Evolutionary conservation across 2,329 filamentous ascomycete species (phyloP), one percentile per base, ranked within the genome.

Genomic region (Ophiostoma sp.): DNA sequence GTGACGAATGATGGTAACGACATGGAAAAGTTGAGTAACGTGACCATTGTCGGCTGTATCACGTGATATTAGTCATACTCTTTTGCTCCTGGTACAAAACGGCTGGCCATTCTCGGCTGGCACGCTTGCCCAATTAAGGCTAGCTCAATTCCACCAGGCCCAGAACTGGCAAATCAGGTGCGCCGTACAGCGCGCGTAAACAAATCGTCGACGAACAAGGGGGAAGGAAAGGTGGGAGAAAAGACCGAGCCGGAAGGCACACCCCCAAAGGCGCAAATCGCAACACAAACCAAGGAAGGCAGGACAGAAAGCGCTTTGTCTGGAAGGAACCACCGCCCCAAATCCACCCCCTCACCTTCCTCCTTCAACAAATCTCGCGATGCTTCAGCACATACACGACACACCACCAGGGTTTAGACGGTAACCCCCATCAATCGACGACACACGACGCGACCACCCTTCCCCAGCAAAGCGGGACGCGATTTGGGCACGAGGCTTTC

Each of bases 111-210:
- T 59, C 33, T 59, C 52, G 15, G 28, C 52, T 36, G 3, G 0
- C 50, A 55, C 72, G 61, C 63, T 31, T 75, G 69, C 76, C 76
- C 0, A 69, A 77, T 74, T n/a, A 0, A 73, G 77, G 39, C 73
- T 79, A 79, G 78, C 74, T 73, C 42, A 4, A 36, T 7, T 25
- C 59, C 39, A 39, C 22, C 33, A 22, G 7, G 12, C 15, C n/a
- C 4, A 28, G 15, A 71, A 36, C 39, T 48, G 69, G 68, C 75
- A 76, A 76, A 76, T 76, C 73, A 76, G 72, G 69, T 71, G 69
- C n/a, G 25, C 11, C 55, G 55, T 68, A 25, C 71, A 73, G 74
- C 73, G 75, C 73, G 75, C 75, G 76, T 77, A 77, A 77, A 77
- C 76, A 77, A 76, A 75, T 74, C 64, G 73, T 72, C 70, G 61